Conservation (phyloP, 345 rosid species). For the Salix udensis region DNA sequence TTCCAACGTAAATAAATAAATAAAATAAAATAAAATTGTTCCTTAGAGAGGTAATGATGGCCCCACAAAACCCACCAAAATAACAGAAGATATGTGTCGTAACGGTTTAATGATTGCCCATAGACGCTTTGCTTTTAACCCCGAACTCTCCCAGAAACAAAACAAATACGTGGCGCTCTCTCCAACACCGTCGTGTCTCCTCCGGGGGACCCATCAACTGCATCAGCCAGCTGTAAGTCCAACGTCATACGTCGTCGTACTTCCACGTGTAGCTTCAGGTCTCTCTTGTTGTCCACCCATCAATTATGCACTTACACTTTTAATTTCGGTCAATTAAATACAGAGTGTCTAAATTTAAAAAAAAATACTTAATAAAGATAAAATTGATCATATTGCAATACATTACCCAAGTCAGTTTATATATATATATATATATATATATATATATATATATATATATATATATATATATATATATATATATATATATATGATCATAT, state of each 20-base stretch:
- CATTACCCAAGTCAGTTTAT: no score
- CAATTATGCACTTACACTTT: not conserved
- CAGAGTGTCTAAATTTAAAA: no score
- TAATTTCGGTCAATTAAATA: no score
- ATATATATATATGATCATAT: no score
- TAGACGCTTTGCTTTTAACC: conserved; percentile 3
- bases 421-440: no score
- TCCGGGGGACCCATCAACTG: conserved; percentile 20
- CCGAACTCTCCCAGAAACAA: not conserved
- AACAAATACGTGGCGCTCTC: not conserved
- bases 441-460: no score
- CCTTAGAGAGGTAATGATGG: not conserved
- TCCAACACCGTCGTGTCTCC: conserved; percentile 22
- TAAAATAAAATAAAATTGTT: no score
- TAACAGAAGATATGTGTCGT: conserved; percentile 15
- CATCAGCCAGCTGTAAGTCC: conserved; percentile 42
- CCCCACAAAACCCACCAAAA: conserved; percentile 14
- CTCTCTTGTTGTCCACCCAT: conserved; percentile 5
- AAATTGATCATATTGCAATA: no score
- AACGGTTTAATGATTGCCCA: conserved; percentile 31
- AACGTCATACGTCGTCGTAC: conserved; percentile 36
- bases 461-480: no score
- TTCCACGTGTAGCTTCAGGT: conserved; percentile 4
- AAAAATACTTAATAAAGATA: not conserved
- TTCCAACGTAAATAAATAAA: not conserved